Evolutionary conservation across 305 asterid species (phyloP).

Genomic region (Rubia peregrina): DNA sequence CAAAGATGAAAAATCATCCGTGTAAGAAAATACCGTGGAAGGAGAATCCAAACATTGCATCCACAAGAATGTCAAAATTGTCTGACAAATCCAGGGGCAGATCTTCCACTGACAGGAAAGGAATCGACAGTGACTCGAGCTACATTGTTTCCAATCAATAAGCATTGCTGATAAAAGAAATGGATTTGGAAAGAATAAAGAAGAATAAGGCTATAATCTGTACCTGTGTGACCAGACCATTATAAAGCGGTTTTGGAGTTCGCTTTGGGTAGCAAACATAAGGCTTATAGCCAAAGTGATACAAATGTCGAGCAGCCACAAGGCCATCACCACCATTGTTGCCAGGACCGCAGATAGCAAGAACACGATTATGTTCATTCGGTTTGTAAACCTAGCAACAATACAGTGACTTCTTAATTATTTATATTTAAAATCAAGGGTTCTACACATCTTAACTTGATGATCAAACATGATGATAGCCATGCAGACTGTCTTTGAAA

Average conservation of each 20-base stretch:
- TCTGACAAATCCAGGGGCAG: conserved; percentile 58
- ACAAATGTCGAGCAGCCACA: conserved; percentile 94
- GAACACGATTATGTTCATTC: conserved; percentile 54
- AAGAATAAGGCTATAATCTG: conserved; percentile 2
- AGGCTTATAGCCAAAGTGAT: conserved; percentile 83
- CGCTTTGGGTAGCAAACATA: conserved; percentile 77
- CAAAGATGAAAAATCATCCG: background rate
- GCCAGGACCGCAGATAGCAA: conserved; percentile 88
- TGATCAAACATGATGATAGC: background rate
- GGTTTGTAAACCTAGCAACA: conserved; percentile 62
- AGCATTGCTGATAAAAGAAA: conserved; percentile 21
- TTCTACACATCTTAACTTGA: conserved; percentile 6
- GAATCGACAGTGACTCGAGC: conserved; percentile 76
- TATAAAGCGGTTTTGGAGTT: conserved; percentile 63
- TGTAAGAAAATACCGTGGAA: conserved; percentile 67
- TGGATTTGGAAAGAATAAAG: background rate
- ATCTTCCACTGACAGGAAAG: conserved; percentile 75
- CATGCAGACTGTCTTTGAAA: background rate
- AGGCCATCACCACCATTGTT: conserved; percentile 97
- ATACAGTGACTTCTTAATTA: background rate
- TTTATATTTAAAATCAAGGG: background rate
- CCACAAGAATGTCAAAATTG: conserved; percentile 67
- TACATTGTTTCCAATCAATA: conserved; percentile 38
- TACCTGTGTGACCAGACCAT: conserved; percentile 89
- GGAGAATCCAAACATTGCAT: conserved; percentile 94